A percentile compares a stretch with the other conserved stretches of the same genome.
phyloP scores from a whole-genome alignment of 2,329 filamentous ascomycete genomes.

The Elsinoe batatas region DNA sequence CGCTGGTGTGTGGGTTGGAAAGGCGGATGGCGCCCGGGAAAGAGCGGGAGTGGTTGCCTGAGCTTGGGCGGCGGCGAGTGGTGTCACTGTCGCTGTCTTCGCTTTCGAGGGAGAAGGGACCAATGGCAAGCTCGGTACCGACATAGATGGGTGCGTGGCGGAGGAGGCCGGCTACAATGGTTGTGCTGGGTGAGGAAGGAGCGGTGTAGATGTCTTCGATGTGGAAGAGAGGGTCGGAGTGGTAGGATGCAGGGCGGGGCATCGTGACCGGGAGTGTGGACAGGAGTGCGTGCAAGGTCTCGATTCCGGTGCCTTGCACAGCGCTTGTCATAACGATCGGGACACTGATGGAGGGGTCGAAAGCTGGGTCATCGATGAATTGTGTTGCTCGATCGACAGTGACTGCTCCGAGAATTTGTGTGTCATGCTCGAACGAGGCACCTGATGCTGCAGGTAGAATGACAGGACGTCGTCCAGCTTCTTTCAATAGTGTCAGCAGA shows the following conservation, averaged over 20 bases:
- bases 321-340: constrained; percentile 84
- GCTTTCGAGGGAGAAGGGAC: constrained; percentile 48
- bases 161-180: constrained; percentile 75
- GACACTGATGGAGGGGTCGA: constrained; percentile 45
- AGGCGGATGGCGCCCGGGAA: constrained; percentile 37
- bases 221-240: constrained; percentile 54
- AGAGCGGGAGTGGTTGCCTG: constrained; percentile 35
- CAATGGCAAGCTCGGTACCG: constrained; percentile 67
- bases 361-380: constrained; percentile 43
- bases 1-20: constrained; percentile 10
- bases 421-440: constrained; percentile 33
- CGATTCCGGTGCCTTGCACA: constrained; percentile 73
- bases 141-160: constrained; percentile 69
- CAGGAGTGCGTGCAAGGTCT: constrained; percentile 71
- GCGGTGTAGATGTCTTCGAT: constrained; percentile 83
- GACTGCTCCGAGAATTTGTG: constrained; percentile 46
- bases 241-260: constrained; percentile 22
- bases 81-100: constrained; percentile 29
- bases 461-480: constrained; percentile 60
- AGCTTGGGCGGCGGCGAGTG: constrained; percentile 20
- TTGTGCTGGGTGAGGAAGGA: constrained; percentile 22
- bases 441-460: constrained; percentile 45
- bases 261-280: constrained; percentile 58
- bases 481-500: constrained; percentile 68
- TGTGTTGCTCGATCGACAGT: constrained; percentile 52